Conservation (phyloP, 106 monocot species). For the Acanthochlamys bracteata region DNA sequence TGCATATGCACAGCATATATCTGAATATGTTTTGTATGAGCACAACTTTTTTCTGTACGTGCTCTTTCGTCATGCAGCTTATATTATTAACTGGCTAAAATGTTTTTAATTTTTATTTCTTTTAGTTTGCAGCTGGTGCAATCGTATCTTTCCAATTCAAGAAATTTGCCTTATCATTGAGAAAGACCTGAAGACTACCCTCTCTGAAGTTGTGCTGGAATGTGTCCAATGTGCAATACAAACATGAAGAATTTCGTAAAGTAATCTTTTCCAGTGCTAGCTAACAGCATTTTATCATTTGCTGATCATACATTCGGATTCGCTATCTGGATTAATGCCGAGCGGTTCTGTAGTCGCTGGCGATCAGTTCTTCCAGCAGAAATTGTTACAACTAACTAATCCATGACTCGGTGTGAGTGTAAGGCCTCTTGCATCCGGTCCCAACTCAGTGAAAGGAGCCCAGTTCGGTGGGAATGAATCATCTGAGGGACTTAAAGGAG, state of each 20-base stretch:
- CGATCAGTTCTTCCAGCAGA: slow-evolving; percentile 75
- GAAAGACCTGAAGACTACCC: slow-evolving; percentile 36
- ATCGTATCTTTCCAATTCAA: slow-evolving; percentile 95
- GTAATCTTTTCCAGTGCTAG: slow-evolving; percentile 25
- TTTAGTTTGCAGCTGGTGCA: slow-evolving; percentile 70
- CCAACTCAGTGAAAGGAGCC: slow-evolving; percentile 10
- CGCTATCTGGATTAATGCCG: slow-evolving; percentile 66
- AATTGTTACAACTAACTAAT: slow-evolving; percentile 67
- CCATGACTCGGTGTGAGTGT: slow-evolving; percentile 64
- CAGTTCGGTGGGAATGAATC: no score
- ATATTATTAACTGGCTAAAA: neutral
- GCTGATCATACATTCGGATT: slow-evolving; percentile 51
- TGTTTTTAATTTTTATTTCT: neutral
- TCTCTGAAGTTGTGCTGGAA: slow-evolving; percentile 54
- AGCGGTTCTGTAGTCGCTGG: slow-evolving; percentile 54
- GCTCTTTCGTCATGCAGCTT: neutral
- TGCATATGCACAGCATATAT: no score
- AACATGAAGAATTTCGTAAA: slow-evolving; percentile 46
- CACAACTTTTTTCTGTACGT: no score
- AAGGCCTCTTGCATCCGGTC: slow-evolving; percentile 37
- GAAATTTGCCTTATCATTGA: slow-evolving; percentile 76
- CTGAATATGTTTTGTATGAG: no score
- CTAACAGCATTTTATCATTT: neutral
- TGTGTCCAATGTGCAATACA: slow-evolving; percentile 21
- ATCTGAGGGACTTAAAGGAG: no score